These are phyloP conservation scores for Akanthomyces dipterigenus DNA, from an alignment of 2,329 filamentous ascomycete species.

Conservation along the genomic window DNA sequence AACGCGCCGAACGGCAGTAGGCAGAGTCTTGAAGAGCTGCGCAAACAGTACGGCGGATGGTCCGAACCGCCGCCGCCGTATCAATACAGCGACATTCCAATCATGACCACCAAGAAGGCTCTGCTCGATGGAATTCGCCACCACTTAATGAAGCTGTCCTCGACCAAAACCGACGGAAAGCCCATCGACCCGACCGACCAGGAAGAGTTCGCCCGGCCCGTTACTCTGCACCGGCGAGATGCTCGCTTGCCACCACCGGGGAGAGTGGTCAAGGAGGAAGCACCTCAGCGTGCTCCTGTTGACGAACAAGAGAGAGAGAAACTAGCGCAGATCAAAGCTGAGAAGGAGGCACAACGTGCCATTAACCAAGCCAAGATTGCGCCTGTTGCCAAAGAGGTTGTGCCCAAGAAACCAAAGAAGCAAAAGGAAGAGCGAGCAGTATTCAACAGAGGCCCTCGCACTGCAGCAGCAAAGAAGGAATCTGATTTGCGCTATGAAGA, in stretches of 20 bases:
- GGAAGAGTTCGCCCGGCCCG: slow-evolving; percentile 77
- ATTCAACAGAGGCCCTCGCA: slow-evolving; percentile 72
- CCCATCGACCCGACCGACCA: slow-evolving; percentile 63
- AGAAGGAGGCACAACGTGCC: slow-evolving; percentile 78
- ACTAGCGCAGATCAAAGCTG: slow-evolving; percentile 64
- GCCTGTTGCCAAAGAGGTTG: slow-evolving; percentile 59
- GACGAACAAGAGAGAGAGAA: slow-evolving; percentile 56
- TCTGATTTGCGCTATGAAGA: slow-evolving; percentile 81
- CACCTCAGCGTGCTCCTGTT: slow-evolving; percentile 33
- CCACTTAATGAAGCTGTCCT: slow-evolving; percentile 75
- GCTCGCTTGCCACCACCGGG: slow-evolving; percentile 63
- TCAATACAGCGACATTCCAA: slow-evolving; percentile 52
- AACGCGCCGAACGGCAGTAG: slow-evolving; percentile 23
- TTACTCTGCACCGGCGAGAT: slow-evolving; percentile 83
- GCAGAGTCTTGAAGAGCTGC: slow-evolving; percentile 34
- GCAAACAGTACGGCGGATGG: slow-evolving; percentile 50
- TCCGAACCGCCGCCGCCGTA: slow-evolving; percentile 42
- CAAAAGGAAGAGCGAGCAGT: slow-evolving; percentile 81
- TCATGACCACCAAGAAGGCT: slow-evolving; percentile 77
- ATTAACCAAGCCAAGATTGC: slow-evolving; percentile 90
- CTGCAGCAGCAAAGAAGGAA: slow-evolving; percentile 73
- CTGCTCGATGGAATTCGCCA: slow-evolving; percentile 74
- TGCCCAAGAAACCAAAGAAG: slow-evolving; percentile 48
- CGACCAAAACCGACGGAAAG: slow-evolving; percentile 51
- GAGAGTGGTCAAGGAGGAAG: slow-evolving; percentile 56